Percentiles rank a stretch among this genome's conserved stretches.
phyloP scores from a whole-genome alignment of 208 protist species.

The Borovskyia barvae region DNA sequence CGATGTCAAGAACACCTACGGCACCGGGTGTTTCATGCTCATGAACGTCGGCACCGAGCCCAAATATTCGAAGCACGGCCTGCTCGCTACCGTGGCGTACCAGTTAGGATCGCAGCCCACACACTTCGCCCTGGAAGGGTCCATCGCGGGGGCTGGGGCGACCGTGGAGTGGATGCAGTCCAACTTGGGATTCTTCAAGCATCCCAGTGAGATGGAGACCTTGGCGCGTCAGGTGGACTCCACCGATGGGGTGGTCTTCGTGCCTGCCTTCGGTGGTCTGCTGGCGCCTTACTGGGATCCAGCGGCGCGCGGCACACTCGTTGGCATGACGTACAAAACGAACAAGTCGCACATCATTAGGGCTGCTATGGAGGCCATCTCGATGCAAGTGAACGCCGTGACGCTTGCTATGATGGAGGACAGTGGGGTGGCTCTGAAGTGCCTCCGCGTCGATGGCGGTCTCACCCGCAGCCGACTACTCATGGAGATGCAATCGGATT shows the following conservation, averaged over 20 bases:
- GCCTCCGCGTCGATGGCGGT: slow-evolving; percentile 96
- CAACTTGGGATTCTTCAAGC: slow-evolving; percentile 88
- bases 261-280: slow-evolving; percentile 97
- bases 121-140: slow-evolving; percentile 88
- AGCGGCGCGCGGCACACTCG: slow-evolving; percentile 92
- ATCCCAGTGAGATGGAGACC: slow-evolving; percentile 61
- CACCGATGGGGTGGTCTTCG: slow-evolving; percentile 93
- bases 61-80: slow-evolving; percentile 86
- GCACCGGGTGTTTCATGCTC: slow-evolving; percentile 98
- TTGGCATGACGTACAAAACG: slow-evolving; percentile 93
- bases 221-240: slow-evolving; percentile 46
- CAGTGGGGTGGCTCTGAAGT: slow-evolving; percentile 44
- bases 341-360: slow-evolving; percentile 80
- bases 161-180: slow-evolving; percentile 94
- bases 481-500: slow-evolving; percentile 95
- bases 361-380: slow-evolving; percentile 88
- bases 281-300: slow-evolving; percentile 97
- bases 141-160: slow-evolving; percentile 91
- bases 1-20: slow-evolving; percentile 97
- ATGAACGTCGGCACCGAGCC: slow-evolving; percentile 93
- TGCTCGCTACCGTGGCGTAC: slow-evolving; percentile 96
- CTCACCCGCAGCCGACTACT: slow-evolving; percentile 88
- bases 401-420: slow-evolving; percentile 85
- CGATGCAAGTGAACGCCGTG: slow-evolving; percentile 89
- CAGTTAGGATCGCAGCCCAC: slow-evolving; percentile 76